phyloP scores from a whole-genome alignment of 306 rosid genomes.

The Casuarina glauca region DNA sequence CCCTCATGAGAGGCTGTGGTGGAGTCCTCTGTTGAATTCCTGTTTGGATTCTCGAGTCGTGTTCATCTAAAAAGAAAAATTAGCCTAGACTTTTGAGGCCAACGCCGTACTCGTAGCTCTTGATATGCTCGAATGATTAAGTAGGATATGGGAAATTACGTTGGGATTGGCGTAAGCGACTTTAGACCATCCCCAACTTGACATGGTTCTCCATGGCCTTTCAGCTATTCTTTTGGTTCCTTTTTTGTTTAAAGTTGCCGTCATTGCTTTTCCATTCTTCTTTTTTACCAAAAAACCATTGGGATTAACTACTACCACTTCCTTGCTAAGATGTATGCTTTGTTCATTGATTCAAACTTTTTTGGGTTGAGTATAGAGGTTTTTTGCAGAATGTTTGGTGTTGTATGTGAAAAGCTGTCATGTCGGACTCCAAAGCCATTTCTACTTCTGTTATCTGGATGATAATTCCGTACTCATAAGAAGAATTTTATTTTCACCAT shows the following conservation, averaged over 20 bases:
- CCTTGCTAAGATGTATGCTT: neutral
- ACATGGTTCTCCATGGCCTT: neutral
- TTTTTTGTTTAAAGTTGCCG: neutral
- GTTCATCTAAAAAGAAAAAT: too few species aligned
- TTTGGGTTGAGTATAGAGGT: neutral
- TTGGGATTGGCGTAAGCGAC: neutral
- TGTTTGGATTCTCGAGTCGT: too few species aligned
- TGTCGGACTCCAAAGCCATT: neutral
- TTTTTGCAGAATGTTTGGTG: neutral
- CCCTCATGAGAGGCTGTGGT: neutral
- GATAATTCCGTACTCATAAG: neutral
- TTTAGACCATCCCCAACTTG: neutral
- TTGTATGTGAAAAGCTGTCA: neutral
- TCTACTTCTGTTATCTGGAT: neutral
- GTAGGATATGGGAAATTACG: neutral
- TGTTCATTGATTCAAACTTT: neutral
- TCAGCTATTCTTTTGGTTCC: neutral
- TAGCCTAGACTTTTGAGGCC: too few species aligned
- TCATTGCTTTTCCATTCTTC: neutral
- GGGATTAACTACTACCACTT: neutral
- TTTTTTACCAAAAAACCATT: neutral
- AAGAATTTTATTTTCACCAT: neutral
- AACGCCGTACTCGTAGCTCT: neutral
- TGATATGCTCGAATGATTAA: neutral
- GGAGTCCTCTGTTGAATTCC: too few species aligned